These are phyloP conservation scores for Helianthus annuus DNA, from an alignment of 129 eudicot species.

Conservation along the genomic window HanXRQr2.0-SUNRISE NC_035437.2:598542-599041, in stretches of 20 bases:
- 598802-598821: conserved; percentile 76
- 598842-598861: conserved; percentile 89
- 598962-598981: neutral
- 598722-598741: conserved; percentile 88
- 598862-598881: conserved; percentile 39
- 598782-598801: conserved; percentile 79
- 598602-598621: conserved; percentile 67
- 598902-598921: neutral
- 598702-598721: conserved; percentile 61
- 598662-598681: conserved; percentile 74
- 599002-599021: neutral
- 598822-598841: conserved; percentile 78
- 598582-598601: conserved; percentile 80
- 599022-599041: neutral
- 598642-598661: conserved; percentile 68
- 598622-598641: conserved; percentile 89
- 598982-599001: neutral
- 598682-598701: conserved; percentile 44
- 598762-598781: conserved; percentile 88
- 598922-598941: neutral
- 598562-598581: conserved; percentile 77
- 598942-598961: neutral
- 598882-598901: neutral
- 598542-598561: conserved; percentile 58
- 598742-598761: conserved; percentile 95